Evolutionary conservation across 2,329 filamentous ascomycete species (phyloP).

Genomic region (Monilinia fructigena): DNA sequence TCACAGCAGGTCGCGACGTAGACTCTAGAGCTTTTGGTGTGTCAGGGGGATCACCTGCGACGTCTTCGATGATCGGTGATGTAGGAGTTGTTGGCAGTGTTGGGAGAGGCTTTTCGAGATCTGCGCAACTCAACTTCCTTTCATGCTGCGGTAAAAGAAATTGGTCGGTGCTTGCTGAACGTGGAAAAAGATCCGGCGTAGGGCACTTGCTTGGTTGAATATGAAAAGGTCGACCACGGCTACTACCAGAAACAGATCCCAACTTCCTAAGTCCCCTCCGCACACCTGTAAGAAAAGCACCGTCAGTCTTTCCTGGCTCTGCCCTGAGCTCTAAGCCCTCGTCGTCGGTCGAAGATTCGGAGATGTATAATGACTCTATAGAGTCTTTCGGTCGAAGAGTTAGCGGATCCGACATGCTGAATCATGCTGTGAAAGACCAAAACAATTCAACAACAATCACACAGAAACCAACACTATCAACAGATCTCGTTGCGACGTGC

Average conservation of each 20-base stretch:
- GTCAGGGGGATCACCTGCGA: conserved; percentile 32
- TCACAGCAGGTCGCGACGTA: conserved; percentile 34
- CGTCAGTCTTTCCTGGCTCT: conserved; percentile 26
- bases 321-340: conserved; percentile 21
- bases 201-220: conserved; percentile 29
- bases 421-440: conserved; percentile 33
- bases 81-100: conserved; percentile 35
- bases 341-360: conserved; percentile 33
- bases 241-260: conserved; percentile 36
- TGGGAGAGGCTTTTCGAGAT: conserved; percentile 39
- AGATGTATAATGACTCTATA: conserved; percentile 33
- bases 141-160: conserved; percentile 22
- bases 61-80: conserved; percentile 26
- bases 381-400: conserved; percentile 37
- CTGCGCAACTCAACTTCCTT: conserved; percentile 33
- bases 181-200: conserved; percentile 25
- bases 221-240: conserved; percentile 31
- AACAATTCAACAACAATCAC: conserved; percentile 17
- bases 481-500: conserved; percentile 20
- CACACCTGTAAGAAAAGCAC: conserved; percentile 37
- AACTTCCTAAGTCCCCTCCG: conserved; percentile 38
- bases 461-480: conserved; percentile 22
- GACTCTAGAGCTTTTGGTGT: conserved; percentile 30
- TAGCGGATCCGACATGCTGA: conserved; percentile 39
- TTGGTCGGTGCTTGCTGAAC: conserved; percentile 25